A percentile compares a stretch with the other conserved stretches of the same genome.
Conservation (phyloP, 1,284 basidiomycete species). For the Lignosus rhinocerotis region DNA sequence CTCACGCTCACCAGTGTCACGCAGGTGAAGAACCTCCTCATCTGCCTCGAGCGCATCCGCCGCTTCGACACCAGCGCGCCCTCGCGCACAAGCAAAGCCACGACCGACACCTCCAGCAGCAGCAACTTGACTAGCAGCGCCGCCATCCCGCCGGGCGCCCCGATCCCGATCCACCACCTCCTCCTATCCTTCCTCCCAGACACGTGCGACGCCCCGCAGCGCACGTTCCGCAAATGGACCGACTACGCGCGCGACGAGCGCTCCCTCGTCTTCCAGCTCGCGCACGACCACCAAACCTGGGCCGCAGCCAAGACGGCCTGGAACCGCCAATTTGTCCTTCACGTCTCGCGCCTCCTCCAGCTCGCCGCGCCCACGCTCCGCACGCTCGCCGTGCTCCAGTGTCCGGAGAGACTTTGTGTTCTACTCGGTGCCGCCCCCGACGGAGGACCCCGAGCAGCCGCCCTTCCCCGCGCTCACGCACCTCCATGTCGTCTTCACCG, state of each 20-base stretch:
- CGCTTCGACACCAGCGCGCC: not conserved
- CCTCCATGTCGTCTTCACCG: slow-evolving; percentile 18
- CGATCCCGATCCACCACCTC: slow-evolving; percentile 15
- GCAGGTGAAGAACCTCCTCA: slow-evolving; percentile 15
- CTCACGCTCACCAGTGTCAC: slow-evolving; percentile 13
- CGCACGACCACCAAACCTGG: slow-evolving; percentile 17
- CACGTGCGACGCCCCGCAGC: slow-evolving; percentile 21
- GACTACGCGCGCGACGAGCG: slow-evolving; percentile 21
- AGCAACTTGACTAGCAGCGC: not conserved
- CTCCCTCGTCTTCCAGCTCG: slow-evolving; percentile 16
- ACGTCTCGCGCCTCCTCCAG: slow-evolving; percentile 21
- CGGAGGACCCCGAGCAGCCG: not conserved
- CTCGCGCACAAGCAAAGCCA: not conserved
- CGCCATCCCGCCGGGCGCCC: not conserved
- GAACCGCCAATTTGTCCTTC: slow-evolving; percentile 18
- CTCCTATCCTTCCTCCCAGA: slow-evolving; percentile 17
- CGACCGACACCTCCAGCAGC: not conserved
- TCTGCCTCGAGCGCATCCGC: slow-evolving; percentile 20
- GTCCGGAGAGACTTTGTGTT: slow-evolving; percentile 20
- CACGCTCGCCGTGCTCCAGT: slow-evolving; percentile 19
- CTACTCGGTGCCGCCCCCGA: slow-evolving; percentile 4
- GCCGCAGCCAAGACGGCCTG: slow-evolving; percentile 13
- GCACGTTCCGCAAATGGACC: slow-evolving; percentile 16
- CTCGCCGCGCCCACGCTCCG: slow-evolving; percentile 15
- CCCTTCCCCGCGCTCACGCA: slow-evolving; percentile 18